Evolutionary conservation across 441 rosid genomes (phyloP), one percentile per base, ranked within the genome.

Genomic region (Gossypium gossypioides): DNA sequence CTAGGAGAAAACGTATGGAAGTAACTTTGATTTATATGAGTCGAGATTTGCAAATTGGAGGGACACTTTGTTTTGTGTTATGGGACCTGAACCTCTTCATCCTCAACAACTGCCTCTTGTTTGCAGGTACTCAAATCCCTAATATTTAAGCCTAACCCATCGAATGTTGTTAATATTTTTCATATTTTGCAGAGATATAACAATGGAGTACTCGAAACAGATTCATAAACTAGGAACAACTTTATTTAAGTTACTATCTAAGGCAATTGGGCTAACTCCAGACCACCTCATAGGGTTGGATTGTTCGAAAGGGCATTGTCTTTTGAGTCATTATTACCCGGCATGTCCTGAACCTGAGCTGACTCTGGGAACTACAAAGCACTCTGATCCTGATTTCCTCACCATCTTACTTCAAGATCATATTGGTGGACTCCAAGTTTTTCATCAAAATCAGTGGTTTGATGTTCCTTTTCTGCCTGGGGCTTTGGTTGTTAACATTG

Each of bases 1-100:
- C 71, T 3, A 74, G 75, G 84, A 79, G 0, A 0, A 2, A 19
- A 64, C 0, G 10, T 78, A 72, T 67, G 6, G 2, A 6, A 75
- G 81, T 69, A 83, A 85, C 44, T 86, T 79, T 24, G 78, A 83
- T 80, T 66, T 87, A 13, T 84, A 52, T 44, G 29, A 46, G 2
- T 57, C 83, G 4, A 61, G 57, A n/a, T 78, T 72, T 4, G 68
- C 81, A 15, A 77, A 73, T 12, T 87, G 82, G 79, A 76, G 82
- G 55, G 82, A 79, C 60, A 76, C 79, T 13, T 56, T 79, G 52
- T 63, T 74, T 22, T 74, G 77, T 29, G 73, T 74, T 7, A 69
- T 73, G 80, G 57, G 56, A 32, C 72, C 77, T 0, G 61, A 69
- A 7, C 69, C 62, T 34, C 19, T 70, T 8, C 73, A 75, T 6